Evolutionary conservation across 805 yeast genomes (phyloP), one percentile per base, ranked within the genome.

Genomic region (Metschnikowia lochheadii): DNA sequence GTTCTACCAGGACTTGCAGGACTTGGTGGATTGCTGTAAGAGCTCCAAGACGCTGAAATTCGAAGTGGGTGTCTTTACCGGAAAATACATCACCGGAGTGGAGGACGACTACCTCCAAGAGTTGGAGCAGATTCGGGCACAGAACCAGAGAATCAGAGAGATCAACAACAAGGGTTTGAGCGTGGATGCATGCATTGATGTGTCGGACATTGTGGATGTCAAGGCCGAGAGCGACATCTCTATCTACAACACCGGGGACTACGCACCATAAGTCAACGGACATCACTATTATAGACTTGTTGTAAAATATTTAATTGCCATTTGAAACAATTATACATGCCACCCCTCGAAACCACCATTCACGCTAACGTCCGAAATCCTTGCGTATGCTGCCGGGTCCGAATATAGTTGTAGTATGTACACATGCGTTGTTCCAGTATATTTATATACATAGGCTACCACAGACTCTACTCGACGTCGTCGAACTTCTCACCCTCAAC

Each of bases 21-120:
- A 94, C 66, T 78, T 94, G 65, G 69, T 88, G 33, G 87, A 80
- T 34, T 90, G 97, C 63, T 90, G 97, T 68, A 69, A 73, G 54
- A 70, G 81, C 3, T 74, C 68, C 5, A 57, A 62, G 14, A 74
- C 87, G 52, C 72, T 75, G 23, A 80, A 84, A 37, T 94, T 90
- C 62, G 99, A 94, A 73, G 91, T 89, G 48, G 99, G 99, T 67
- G 99, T 94, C 13, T 94, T 94, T 69, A 94, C 96, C 10, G 99
- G 99, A 44, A 71, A 83, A 53, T 94, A 94, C 67, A 84, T 92
- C 53, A 94, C 99, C n/a, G 98, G 98, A 48, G 85, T 84, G 41
- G 96, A 89, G 67, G 85, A 87, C 62, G 80, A 81, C 43, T 91
- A 92, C 67, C 69, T 94, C 51, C 81, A 81, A 56, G 91, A 87